phyloP scores from a whole-genome alignment of 2,329 filamentous ascomycete genomes.

The Tolypocladium nubicola region DNA sequence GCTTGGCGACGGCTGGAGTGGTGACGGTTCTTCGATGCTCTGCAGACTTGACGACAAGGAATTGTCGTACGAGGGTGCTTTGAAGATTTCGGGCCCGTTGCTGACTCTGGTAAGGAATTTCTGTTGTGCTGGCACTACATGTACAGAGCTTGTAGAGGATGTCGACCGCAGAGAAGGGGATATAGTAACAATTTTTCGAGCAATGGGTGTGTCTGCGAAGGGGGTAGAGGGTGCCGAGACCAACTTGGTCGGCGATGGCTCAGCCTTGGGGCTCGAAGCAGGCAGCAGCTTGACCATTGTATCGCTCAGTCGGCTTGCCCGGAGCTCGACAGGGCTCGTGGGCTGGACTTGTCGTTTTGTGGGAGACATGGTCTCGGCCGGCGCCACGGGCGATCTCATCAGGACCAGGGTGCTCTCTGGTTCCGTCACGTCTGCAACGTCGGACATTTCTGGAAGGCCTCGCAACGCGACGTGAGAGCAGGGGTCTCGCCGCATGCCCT shows the following conservation, averaged over 20 bases:
- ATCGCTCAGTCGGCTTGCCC: slow-evolving; percentile 15
- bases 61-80: background rate
- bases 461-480: slow-evolving; percentile 11
- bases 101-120: background rate
- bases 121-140: background rate
- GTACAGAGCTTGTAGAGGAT: background rate
- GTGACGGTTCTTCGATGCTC: background rate
- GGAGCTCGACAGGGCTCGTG: slow-evolving; percentile 14
- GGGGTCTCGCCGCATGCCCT: slow-evolving; percentile 9
- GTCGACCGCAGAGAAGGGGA: background rate
- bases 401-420: slow-evolving; percentile 14
- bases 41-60: background rate
- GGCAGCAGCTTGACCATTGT: slow-evolving; percentile 19
- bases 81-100: background rate
- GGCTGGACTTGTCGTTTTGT: slow-evolving; percentile 17
- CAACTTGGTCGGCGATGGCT: slow-evolving; percentile 20
- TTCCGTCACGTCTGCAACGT: slow-evolving; percentile 17
- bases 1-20: background rate
- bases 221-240: slow-evolving; percentile 15
- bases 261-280: slow-evolving; percentile 9
- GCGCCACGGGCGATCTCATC: slow-evolving; percentile 10
- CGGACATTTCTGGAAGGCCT: slow-evolving; percentile 14
- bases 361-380: slow-evolving; percentile 17
- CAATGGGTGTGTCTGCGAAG: slow-evolving; percentile 6
- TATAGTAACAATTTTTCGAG: background rate